Conservation (phyloP, 805 yeast species). For the Hanseniaspora clermontiae region DNA sequence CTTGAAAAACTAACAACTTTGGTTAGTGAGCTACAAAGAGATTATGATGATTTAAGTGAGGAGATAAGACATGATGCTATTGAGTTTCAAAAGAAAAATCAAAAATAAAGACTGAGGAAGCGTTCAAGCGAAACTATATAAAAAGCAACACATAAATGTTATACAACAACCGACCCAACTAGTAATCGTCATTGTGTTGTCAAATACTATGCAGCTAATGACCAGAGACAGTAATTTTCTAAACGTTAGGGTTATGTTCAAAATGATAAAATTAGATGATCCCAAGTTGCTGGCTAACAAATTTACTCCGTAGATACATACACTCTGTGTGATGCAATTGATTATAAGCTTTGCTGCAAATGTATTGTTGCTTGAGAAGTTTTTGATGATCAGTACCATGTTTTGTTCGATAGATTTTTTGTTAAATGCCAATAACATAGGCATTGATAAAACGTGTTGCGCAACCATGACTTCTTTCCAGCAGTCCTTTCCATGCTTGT, state of each 20-base stretch:
- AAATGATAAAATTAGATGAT: background rate
- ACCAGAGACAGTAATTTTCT: conserved; percentile 51
- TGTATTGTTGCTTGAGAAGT: conserved; percentile 15
- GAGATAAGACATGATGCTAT: conserved; percentile 13
- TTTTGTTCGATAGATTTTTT: conserved; percentile 3
- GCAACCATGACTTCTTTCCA: conserved; percentile 60
- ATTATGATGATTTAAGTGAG: conserved; percentile 12
- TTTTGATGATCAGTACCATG: conserved; percentile 13
- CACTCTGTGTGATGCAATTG: conserved; percentile 43
- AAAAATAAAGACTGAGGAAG: background rate
- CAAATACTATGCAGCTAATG: conserved; percentile 43
- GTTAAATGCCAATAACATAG: conserved; percentile 31
- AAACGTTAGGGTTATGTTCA: background rate
- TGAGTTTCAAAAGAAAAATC: conserved; percentile 4
- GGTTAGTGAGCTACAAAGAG: conserved; percentile 4
- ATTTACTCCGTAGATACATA: conserved; percentile 60
- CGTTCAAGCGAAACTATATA: conserved; percentile 4
- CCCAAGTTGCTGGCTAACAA: conserved; percentile 36
- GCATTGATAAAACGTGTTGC: conserved; percentile 43
- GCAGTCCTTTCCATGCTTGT: conserved; percentile 36
- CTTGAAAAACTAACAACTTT: conserved; percentile 31
- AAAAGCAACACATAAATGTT: conserved; percentile 39
- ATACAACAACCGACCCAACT: conserved; percentile 37
- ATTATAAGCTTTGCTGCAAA: conserved; percentile 27
- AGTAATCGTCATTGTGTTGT: conserved; percentile 30